phyloP scores from a whole-genome alignment of 305 asterid species.

The Fraxinus albicans region DNA sequence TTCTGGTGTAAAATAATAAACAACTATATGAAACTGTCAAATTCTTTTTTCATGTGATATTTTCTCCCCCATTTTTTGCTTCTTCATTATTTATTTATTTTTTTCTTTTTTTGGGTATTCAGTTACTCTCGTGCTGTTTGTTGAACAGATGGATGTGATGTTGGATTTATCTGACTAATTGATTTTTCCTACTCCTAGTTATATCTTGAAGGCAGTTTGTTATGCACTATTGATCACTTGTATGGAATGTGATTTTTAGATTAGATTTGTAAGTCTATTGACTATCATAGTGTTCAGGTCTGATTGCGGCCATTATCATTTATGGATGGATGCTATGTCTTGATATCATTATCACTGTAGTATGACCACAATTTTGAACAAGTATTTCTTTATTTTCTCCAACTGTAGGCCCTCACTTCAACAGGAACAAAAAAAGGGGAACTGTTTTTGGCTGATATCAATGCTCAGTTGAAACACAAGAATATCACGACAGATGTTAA shows the following conservation, averaged over 20 bases:
- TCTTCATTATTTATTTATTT: background rate
- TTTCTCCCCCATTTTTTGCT: background rate
- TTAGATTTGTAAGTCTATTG: background rate
- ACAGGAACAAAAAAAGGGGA: background rate
- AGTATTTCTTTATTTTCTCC: background rate
- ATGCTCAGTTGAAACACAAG: background rate
- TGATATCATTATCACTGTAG: background rate
- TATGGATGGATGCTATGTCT: background rate
- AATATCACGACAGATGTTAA: background rate
- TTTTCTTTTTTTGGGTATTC: background rate
- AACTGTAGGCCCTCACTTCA: background rate
- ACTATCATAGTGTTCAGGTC: background rate
- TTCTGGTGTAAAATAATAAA: background rate
- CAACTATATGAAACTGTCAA: background rate
- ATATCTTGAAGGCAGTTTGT: background rate
- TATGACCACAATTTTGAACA: background rate
- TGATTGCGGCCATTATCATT: background rate
- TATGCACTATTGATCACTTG: background rate
- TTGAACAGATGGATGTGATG: background rate
- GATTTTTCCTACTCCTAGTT: background rate
- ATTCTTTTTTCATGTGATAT: background rate
- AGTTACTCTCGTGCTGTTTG: background rate
- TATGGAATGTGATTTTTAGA: background rate
- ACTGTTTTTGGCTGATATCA: background rate
- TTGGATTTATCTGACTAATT: background rate